Evolutionary conservation across 805 yeast species (phyloP).

Genomic region (Lachancea quebecensis): DNA sequence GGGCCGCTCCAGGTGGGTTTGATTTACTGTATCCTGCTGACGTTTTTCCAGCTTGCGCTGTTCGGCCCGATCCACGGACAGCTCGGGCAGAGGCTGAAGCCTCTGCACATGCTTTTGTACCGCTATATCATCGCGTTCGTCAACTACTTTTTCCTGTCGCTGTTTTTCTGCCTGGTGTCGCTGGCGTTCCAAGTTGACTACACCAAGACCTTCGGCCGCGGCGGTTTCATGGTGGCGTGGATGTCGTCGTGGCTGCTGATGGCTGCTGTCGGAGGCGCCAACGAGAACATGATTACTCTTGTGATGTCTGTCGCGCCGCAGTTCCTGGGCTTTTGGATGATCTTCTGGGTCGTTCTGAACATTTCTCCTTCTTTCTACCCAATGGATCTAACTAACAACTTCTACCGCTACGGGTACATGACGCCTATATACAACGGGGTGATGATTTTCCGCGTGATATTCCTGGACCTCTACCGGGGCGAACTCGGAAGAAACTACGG

Average conservation of each 20-base stretch:
- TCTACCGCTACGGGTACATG: conserved; percentile 60
- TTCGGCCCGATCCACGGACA: conserved; percentile 46
- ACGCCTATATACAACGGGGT: conserved; percentile 63
- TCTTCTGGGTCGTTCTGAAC: conserved; percentile 62
- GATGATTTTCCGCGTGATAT: conserved; percentile 52
- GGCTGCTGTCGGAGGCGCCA: conserved; percentile 72
- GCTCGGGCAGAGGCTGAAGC: conserved; percentile 41
- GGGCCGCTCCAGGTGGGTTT: conserved; percentile 75
- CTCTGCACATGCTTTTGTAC: conserved; percentile 43
- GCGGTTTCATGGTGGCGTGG: conserved; percentile 75
- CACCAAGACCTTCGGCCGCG: conserved; percentile 49
- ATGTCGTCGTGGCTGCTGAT: conserved; percentile 58
- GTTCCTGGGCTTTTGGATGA: conserved; percentile 60
- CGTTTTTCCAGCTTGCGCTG: conserved; percentile 64
- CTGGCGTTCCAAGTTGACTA: conserved; percentile 64
- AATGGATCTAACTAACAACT: conserved; percentile 47
- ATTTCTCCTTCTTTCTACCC: conserved; percentile 66
- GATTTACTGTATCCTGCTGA: conserved; percentile 61
- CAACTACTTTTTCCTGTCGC: conserved; percentile 50
- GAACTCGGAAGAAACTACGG: conserved; percentile 55
- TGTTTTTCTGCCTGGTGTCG: conserved; percentile 53
- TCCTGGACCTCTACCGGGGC: conserved; percentile 51
- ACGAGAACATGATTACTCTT: conserved; percentile 55
- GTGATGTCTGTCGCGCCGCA: conserved; percentile 53
- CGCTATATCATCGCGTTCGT: conserved; percentile 45